Conservation (phyloP, 2,329 filamentous ascomycete species). For the Metarhizium robertsii region DNA sequence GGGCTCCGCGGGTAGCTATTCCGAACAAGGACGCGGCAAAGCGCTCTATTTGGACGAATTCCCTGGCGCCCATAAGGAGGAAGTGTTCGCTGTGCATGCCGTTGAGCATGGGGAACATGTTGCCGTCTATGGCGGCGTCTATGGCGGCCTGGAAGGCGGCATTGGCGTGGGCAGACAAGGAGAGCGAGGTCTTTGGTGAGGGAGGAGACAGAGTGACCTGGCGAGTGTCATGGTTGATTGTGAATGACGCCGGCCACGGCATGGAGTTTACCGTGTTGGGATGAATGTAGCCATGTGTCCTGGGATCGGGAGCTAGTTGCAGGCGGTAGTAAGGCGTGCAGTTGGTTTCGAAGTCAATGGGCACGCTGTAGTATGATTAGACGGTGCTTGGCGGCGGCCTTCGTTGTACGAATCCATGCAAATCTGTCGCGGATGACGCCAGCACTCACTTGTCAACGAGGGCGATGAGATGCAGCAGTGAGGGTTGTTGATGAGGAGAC, state of each 20-base stretch:
- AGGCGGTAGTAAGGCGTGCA: conserved; percentile 33
- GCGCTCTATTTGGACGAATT: conserved; percentile 44
- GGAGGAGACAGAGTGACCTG: conserved; percentile 23
- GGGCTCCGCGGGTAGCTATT: conserved; percentile 54
- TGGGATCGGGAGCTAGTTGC: conserved; percentile 31
- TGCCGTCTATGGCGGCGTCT: conserved; percentile 25
- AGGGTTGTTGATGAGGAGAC: not conserved
- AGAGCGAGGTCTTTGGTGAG: conserved; percentile 12
- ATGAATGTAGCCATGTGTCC: conserved; percentile 41
- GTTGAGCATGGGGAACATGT: conserved; percentile 29
- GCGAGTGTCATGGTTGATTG: conserved; percentile 21
- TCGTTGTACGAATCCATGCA: not conserved
- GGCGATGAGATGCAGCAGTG: conserved; percentile 28
- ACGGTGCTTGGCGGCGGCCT: not conserved
- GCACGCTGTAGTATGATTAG: conserved; percentile 29
- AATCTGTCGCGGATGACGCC: not conserved
- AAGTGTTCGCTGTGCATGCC: conserved; percentile 33
- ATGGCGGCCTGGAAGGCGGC: conserved; percentile 29
- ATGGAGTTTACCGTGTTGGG: conserved; percentile 34
- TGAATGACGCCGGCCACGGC: conserved; percentile 34
- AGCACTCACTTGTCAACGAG: conserved; percentile 32
- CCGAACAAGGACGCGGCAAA: conserved; percentile 56
- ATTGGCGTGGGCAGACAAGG: conserved; percentile 23
- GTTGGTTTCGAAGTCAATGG: conserved; percentile 31
- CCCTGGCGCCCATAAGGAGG: conserved; percentile 27